Base-by-base conservation (phyloP, 2,329 filamentous ascomycete genomes). In the Monilinia vaccinii-corymbosi region DNA sequence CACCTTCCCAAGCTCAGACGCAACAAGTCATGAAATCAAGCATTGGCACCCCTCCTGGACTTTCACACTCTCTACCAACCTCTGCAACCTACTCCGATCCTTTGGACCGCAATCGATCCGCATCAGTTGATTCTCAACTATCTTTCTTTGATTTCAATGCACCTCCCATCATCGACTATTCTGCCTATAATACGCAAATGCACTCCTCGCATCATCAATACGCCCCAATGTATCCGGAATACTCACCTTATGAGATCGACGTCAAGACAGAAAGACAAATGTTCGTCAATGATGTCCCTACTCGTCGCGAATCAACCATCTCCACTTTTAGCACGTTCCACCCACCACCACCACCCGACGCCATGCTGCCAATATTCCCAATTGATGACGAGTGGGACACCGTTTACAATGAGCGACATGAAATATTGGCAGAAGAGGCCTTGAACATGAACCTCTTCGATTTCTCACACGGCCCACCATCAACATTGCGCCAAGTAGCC, bases 211-310 rank as follows among this genome's bases (percentile, higher is more conserved):
- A 79, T 71, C 69, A 75, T 13, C 78, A 80, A 58, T 79, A 79
- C 60, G 65, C 69, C 40, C 53, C 66, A 31, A 68, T 71, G 57
- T 72, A 82, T 66, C 76, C 79, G 14, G 81, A 88, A 72, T 88
- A 82, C 64, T 83, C 87, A 23, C 91, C 92, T 0, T 97, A 95
- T 72, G 93, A 97, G 75, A 86, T 97, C 63, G 93, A 97, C 73
- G 88, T 97, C 77, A 96, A 93, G 81, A 97, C 92, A 1, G 93
- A 97, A 77, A 83, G 90, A 65, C 91, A 97, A 68, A 91, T 95
- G 79, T 96, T 89, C 74, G 86, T 97, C 74, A 91, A 97, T 70
- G 89, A 97, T 71, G 82, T 96, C 60, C 91, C 90, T 5, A 88
- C 91, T 16, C 79, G 93, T 62, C 81, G 85, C 66, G 92, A 97